These are phyloP conservation scores for Solanum ossicruentum DNA, from an alignment of 257 asterid genomes.

Conservation along the genomic window DNA sequence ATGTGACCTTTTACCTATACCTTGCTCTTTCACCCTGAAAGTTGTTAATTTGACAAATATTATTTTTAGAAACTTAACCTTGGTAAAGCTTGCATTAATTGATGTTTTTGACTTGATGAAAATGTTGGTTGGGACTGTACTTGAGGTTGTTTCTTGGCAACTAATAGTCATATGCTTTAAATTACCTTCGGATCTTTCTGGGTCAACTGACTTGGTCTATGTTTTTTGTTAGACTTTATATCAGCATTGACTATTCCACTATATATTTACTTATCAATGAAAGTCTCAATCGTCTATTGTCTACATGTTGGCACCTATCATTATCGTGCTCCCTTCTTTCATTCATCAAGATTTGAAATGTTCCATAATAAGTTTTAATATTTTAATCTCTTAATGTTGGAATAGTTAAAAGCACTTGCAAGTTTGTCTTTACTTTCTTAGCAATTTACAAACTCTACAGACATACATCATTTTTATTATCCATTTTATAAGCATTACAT, in stretches of 20 bases:
- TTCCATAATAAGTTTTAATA: background rate
- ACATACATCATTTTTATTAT: background rate
- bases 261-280: background rate
- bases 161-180: background rate
- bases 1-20: slow-evolving; percentile 53
- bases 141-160: background rate
- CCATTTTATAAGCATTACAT: background rate
- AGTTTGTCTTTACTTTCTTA: background rate
- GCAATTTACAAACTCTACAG: background rate
- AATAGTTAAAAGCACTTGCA: background rate
- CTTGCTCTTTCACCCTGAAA: slow-evolving; percentile 78
- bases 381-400: background rate
- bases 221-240: background rate
- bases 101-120: background rate
- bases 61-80: background rate
- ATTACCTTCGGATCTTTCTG: background rate
- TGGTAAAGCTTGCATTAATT: background rate
- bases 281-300: background rate
- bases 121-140: background rate
- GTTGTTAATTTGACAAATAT: slow-evolving; percentile 8
- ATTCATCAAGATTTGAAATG: background rate
- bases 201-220: slow-evolving; percentile 2
- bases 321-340: background rate
- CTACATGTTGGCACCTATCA: background rate
- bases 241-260: background rate